Evolutionary conservation across 768 basidiomycete genomes (phyloP).

Genomic region (Favolaschia claudopus): DNA sequence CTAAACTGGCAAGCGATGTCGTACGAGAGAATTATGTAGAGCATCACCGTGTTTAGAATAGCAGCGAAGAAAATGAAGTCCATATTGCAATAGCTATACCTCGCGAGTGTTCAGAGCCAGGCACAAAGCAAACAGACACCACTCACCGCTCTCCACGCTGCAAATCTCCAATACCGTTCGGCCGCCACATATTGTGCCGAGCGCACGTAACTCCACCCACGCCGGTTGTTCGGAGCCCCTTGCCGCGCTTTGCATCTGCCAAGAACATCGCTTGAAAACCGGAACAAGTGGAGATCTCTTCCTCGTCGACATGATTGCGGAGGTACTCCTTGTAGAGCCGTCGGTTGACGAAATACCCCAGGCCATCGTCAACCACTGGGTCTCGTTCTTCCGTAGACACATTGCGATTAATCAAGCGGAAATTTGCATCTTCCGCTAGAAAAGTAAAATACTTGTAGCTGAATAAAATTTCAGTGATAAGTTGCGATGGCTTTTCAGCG

Average conservation of each 20-base stretch:
- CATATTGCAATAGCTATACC: background rate
- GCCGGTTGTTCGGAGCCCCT: slow-evolving; percentile 17
- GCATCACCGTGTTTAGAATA: background rate
- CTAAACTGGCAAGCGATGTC: slow-evolving; percentile 32
- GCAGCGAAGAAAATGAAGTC: slow-evolving; percentile 1
- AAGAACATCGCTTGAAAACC: slow-evolving; percentile 14
- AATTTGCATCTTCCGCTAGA: background rate
- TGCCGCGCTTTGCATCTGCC: slow-evolving; percentile 5
- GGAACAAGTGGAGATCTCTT: slow-evolving; percentile 15
- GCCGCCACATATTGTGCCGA: slow-evolving; percentile 13
- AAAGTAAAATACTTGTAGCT: background rate
- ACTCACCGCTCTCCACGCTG: slow-evolving; percentile 27
- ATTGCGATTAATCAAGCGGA: background rate
- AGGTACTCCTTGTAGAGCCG: background rate
- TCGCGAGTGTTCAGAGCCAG: background rate
- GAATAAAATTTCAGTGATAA: too few species aligned
- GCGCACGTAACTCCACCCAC: slow-evolving; percentile 18
- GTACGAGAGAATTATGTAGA: slow-evolving; percentile 23
- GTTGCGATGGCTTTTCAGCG: too few species aligned
- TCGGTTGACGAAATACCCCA: background rate
- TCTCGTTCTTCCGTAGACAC: background rate
- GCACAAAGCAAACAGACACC: background rate
- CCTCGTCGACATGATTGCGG: background rate
- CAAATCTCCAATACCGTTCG: slow-evolving; percentile 27
- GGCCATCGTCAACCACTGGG: background rate